Percentiles rank a stretch among this genome's conserved stretches.
These are phyloP conservation scores for Citeromyces hawaiiensis DNA, from an alignment of 1,139 yeast genomes.

Conservation along the genomic window DNA sequence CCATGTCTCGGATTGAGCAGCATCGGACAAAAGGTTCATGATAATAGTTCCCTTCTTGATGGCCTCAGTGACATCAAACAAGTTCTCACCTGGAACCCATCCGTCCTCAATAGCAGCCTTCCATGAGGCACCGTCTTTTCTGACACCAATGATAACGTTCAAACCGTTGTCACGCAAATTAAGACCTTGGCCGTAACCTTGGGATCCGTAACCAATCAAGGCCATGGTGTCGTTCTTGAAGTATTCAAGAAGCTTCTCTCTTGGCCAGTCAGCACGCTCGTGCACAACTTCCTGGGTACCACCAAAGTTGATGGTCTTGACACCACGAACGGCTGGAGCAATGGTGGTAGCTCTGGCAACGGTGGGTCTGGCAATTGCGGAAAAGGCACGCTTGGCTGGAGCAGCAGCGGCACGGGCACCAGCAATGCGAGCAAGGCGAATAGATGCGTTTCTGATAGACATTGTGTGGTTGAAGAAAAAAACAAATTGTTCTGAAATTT, in stretches of 20 bases:
- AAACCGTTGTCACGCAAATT: constrained; percentile 98
- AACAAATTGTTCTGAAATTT: neutral
- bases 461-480: constrained; percentile 16
- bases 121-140: constrained; percentile 99
- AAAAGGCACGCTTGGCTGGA: constrained; percentile 51
- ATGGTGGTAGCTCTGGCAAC: constrained; percentile 27
- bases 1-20: constrained; percentile 99
- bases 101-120: constrained; percentile 99
- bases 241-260: constrained; percentile 88
- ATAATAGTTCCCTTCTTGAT: constrained; percentile 81
- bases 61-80: constrained; percentile 91
- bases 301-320: constrained; percentile 93
- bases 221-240: constrained; percentile 98
- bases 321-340: constrained; percentile 56
- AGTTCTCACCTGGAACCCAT: constrained; percentile 99
- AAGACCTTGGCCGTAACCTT: constrained; percentile 99
- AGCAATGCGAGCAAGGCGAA: constrained; percentile 51
- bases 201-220: constrained; percentile 97
- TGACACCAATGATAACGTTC: constrained; percentile 95
- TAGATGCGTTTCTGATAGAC: constrained; percentile 53
- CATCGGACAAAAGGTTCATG: constrained; percentile 97
- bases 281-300: constrained; percentile 92
- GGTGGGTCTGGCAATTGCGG: constrained; percentile 39
- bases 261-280: constrained; percentile 99
- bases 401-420: constrained; percentile 28